A percentile compares a stretch with the other conserved stretches of the same genome.
phyloP scores from a whole-genome alignment of 352 stramenopile genomes.

The Pythium coloratum region DNA sequence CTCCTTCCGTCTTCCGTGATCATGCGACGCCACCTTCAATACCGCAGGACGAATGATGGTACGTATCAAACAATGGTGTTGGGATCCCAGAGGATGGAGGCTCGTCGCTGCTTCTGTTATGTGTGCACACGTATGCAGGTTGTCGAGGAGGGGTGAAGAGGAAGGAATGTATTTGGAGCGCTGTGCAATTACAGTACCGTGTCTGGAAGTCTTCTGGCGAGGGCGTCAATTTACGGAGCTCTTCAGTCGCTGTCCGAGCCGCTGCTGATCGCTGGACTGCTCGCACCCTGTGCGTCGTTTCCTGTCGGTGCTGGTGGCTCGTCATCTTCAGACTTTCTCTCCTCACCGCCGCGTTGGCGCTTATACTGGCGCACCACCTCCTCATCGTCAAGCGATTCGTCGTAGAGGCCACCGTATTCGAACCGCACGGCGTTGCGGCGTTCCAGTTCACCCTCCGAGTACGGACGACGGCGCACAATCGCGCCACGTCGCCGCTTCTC shows the following conservation, averaged over 20 bases:
- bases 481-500: constrained; percentile 78
- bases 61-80: not conserved
- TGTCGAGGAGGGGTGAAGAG: not conserved
- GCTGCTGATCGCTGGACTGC: constrained; percentile 70
- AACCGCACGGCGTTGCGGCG: constrained; percentile 59
- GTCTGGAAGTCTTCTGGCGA: not conserved
- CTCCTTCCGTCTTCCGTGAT: not conserved
- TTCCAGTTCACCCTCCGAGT: constrained; percentile 67
- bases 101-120: not conserved
- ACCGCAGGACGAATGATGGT: not conserved
- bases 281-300: constrained; percentile 39
- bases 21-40: not conserved
- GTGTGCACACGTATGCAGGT: not conserved
- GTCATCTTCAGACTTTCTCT: constrained; percentile 39
- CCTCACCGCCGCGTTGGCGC: constrained; percentile 43
- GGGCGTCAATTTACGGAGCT: constrained; percentile 30
- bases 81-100: constrained; percentile 1
- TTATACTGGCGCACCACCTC: constrained; percentile 67
- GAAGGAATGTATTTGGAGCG: not conserved
- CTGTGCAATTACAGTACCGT: not conserved
- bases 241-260: constrained; percentile 58
- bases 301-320: constrained; percentile 24
- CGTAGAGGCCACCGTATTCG: constrained; percentile 65
- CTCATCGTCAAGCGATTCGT: constrained; percentile 65
- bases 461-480: constrained; percentile 73